Percentiles rank a stretch among this genome's conserved stretches.
Conservation (phyloP, 2,329 filamentous ascomycete species). For the Pseudogymnoascus sp. region DNA sequence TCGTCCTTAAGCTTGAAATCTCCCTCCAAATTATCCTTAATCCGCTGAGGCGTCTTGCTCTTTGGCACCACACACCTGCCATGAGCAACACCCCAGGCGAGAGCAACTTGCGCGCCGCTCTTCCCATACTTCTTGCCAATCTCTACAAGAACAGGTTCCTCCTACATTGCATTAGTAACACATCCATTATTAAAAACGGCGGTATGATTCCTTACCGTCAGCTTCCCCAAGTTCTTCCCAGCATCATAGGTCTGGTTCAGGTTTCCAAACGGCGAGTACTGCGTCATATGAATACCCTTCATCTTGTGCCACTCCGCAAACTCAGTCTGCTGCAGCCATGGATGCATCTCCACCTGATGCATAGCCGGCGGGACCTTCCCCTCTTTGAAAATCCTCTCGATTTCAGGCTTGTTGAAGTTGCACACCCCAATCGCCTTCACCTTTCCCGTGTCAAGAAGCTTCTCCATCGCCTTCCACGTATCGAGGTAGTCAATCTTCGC, state of each 20-base stretch:
- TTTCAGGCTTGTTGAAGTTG: slow-evolving; percentile 43
- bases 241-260: slow-evolving; percentile 54
- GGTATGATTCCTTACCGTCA: slow-evolving; percentile 19
- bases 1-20: slow-evolving; percentile 50
- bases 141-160: slow-evolving; percentile 44
- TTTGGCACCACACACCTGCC: slow-evolving; percentile 56
- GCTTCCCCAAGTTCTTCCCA: slow-evolving; percentile 43
- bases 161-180: slow-evolving; percentile 20
- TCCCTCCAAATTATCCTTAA: slow-evolving; percentile 54
- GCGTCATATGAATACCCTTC: slow-evolving; percentile 35
- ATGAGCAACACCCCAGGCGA: slow-evolving; percentile 48
- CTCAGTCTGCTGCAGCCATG: slow-evolving; percentile 42
- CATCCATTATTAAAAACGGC: neutral
- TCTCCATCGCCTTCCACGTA: slow-evolving; percentile 52
- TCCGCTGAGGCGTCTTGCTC: slow-evolving; percentile 49
- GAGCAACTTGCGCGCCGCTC: slow-evolving; percentile 48
- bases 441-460: slow-evolving; percentile 42
- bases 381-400: slow-evolving; percentile 32
- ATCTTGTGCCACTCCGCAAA: slow-evolving; percentile 37
- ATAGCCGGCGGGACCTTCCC: slow-evolving; percentile 43
- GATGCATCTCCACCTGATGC: slow-evolving; percentile 50
- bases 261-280: slow-evolving; percentile 45
- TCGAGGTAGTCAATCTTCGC: slow-evolving; percentile 30
- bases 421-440: slow-evolving; percentile 52
- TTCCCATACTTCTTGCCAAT: slow-evolving; percentile 47